phyloP scores from a whole-genome alignment of 2,329 filamentous ascomycete species.

The Laburnicola sp. region DNA sequence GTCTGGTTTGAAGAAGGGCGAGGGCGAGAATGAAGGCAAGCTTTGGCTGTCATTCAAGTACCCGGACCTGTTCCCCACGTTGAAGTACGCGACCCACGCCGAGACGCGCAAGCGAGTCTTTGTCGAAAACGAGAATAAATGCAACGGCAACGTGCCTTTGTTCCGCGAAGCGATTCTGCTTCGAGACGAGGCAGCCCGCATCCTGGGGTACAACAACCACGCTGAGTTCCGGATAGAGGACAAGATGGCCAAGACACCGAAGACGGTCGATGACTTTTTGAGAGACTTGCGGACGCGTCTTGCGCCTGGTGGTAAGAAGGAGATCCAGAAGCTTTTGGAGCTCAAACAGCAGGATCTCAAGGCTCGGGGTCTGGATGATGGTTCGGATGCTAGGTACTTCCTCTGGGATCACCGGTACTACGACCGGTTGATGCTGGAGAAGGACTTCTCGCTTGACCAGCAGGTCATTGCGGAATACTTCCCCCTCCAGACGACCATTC shows the following conservation, averaged over 20 bases:
- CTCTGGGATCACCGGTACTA: slow-evolving; percentile 84
- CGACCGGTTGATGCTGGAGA: slow-evolving; percentile 76
- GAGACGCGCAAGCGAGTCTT: slow-evolving; percentile 71
- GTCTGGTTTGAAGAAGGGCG: slow-evolving; percentile 68
- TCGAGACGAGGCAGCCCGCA: slow-evolving; percentile 74
- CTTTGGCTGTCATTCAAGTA: slow-evolving; percentile 78
- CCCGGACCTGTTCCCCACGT: slow-evolving; percentile 74
- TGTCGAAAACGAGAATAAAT: slow-evolving; percentile 80
- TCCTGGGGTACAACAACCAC: slow-evolving; percentile 77
- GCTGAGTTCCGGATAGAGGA: slow-evolving; percentile 76
- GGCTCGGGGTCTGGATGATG: slow-evolving; percentile 56
- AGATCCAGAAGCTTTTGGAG: slow-evolving; percentile 69
- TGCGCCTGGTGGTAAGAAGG: slow-evolving; percentile 68
- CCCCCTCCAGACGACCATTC: slow-evolving; percentile 72
- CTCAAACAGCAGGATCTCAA: slow-evolving; percentile 73
- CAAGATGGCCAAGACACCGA: slow-evolving; percentile 81
- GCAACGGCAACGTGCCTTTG: slow-evolving; percentile 69
- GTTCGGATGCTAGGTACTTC: slow-evolving; percentile 72
- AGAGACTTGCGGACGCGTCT: slow-evolving; percentile 69
- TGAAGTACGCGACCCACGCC: slow-evolving; percentile 74
- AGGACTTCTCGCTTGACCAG: slow-evolving; percentile 79
- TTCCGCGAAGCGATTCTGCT: slow-evolving; percentile 76
- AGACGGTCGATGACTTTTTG: slow-evolving; percentile 73
- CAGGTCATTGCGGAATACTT: slow-evolving; percentile 83
- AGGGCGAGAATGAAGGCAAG: slow-evolving; percentile 72